Evolutionary conservation across 495 filamentous ascomycete genomes (phyloP).

Genomic region (Penicillium daleae): DNA sequence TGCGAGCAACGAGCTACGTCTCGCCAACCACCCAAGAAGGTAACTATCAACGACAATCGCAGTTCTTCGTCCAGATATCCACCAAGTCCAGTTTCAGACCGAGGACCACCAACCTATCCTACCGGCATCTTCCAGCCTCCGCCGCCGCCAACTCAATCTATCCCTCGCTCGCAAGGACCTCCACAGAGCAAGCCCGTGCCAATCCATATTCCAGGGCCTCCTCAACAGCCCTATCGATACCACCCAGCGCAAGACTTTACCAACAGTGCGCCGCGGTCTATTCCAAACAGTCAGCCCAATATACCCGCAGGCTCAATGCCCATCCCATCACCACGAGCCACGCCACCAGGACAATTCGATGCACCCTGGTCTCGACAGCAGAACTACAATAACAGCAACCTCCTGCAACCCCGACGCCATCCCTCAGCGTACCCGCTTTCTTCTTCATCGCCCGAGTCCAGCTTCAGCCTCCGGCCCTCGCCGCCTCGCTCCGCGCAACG

Average conservation of each 20-base stretch:
- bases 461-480: conserved; percentile 19
- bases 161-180: conserved; percentile 15
- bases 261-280: conserved; percentile 18
- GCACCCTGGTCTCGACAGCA: conserved; percentile 14
- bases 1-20: conserved; percentile 26
- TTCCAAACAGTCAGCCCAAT: conserved; percentile 19
- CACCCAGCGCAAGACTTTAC: conserved; percentile 12
- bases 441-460: conserved; percentile 28
- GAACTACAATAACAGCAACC: conserved; percentile 23
- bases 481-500: conserved; percentile 25
- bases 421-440: conserved; percentile 29
- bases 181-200: conserved; percentile 4
- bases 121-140: conserved; percentile 26
- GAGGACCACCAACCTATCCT: conserved; percentile 16
- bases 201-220: conserved; percentile 14
- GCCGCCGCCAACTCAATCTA: conserved; percentile 16
- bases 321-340: conserved; percentile 18
- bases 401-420: conserved; percentile 22
- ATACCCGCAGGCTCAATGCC: conserved; percentile 13
- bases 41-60: conserved; percentile 17
- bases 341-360: conserved; percentile 26
- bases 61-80: conserved; percentile 24
- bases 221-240: conserved; percentile 18
- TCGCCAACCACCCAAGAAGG: conserved; percentile 20
- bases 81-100: conserved; percentile 8